Percentiles rank a stretch among this genome's conserved stretches.
These are phyloP conservation scores for Clarireedia monteithiana DNA, from an alignment of 2,329 filamentous ascomycete species.

Conservation along the genomic window DNA sequence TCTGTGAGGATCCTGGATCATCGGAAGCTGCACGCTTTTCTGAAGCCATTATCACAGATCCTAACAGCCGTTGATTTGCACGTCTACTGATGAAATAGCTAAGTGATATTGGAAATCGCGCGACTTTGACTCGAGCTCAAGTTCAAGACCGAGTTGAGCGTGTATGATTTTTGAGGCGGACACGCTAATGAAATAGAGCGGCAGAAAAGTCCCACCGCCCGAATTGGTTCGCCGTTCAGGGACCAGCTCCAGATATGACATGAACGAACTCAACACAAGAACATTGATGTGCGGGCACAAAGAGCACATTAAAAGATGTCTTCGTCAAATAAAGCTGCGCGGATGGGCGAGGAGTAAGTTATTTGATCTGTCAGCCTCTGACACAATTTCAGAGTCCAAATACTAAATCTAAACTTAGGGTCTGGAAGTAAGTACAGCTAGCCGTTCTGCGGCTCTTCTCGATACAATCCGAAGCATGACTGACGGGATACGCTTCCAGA, in stretches of 20 bases:
- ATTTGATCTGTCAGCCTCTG: not conserved
- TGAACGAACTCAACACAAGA: not conserved
- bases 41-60: slow-evolving; percentile 57
- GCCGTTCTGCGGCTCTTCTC: not conserved
- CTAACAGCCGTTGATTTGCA: not conserved
- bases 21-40: slow-evolving; percentile 89
- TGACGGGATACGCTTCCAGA: slow-evolving; percentile 39
- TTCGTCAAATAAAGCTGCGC: slow-evolving; percentile 53
- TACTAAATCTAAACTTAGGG: slow-evolving; percentile 26
- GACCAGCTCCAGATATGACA: slow-evolving; percentile 1
- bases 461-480: slow-evolving; percentile 25
- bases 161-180: slow-evolving; percentile 6
- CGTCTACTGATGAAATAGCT: not conserved
- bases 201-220: no score
- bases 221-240: not conserved
- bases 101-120: not conserved
- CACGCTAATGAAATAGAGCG: not conserved
- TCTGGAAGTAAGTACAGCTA: slow-evolving; percentile 31
- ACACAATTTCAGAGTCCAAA: not conserved
- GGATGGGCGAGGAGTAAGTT: slow-evolving; percentile 67
- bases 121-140: not conserved
- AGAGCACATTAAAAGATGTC: slow-evolving; percentile 35
- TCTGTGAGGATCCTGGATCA: slow-evolving; percentile 69
- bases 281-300: not conserved
- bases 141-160: not conserved